Conservation (phyloP, 352 stramenopile genomes). For the Phytophthora megakarya region DNA sequence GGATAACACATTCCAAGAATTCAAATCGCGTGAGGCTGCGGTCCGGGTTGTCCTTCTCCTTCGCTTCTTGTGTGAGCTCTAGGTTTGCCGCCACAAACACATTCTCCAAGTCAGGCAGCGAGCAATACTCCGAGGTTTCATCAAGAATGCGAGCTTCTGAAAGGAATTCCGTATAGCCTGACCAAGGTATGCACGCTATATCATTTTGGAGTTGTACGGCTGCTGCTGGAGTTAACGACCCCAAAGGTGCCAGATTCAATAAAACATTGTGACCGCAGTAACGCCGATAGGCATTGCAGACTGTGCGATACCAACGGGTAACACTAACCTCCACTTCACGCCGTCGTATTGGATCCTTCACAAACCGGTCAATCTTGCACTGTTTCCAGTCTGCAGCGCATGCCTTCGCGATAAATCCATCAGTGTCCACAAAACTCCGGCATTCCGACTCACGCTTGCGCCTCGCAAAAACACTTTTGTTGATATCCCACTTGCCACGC, state of each 20-base stretch:
- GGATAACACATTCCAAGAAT: conserved; percentile 76
- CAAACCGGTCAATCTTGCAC: conserved; percentile 79
- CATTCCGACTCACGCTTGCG: conserved; percentile 63
- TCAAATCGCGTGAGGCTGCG: conserved; percentile 78
- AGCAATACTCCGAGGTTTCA: conserved; percentile 71
- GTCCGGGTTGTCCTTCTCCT: conserved; percentile 82
- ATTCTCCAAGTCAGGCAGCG: conserved; percentile 71
- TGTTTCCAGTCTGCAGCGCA: conserved; percentile 72
- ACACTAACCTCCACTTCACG: conserved; percentile 68
- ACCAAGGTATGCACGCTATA: conserved; percentile 70
- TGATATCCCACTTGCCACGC: conserved; percentile 73
- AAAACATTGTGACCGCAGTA: conserved; percentile 73
- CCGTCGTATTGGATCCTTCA: conserved; percentile 59
- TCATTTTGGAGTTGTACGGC: conserved; percentile 71
- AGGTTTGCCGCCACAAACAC: conserved; percentile 84
- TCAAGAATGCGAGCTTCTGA: conserved; percentile 66
- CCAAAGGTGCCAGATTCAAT: conserved; percentile 50
- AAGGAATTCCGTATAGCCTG: conserved; percentile 74
- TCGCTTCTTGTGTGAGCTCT: conserved; percentile 76
- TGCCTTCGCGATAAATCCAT: conserved; percentile 66
- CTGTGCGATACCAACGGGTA: conserved; percentile 55
- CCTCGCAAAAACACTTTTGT: conserved; percentile 76
- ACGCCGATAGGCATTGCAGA: conserved; percentile 63
- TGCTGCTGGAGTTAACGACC: conserved; percentile 40
- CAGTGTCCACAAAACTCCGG: conserved; percentile 70